Evolutionary conservation across 2,329 filamentous ascomycete species (phyloP).

Genomic region (Aulographum hederae): DNA sequence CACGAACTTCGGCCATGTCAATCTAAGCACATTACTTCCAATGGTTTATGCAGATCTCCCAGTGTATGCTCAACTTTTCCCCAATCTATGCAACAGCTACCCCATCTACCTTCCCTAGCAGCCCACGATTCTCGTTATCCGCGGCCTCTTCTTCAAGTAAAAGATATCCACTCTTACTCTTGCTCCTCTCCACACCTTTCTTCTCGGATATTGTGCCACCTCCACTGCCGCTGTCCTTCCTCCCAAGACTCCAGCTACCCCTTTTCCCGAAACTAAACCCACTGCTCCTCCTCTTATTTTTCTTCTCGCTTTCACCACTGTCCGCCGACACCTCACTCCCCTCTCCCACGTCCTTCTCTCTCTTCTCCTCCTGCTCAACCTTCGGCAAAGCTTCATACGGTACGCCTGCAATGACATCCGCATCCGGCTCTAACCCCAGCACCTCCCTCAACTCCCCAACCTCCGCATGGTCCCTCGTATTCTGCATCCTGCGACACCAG

Average conservation of each 20-base stretch:
- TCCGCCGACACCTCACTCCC: background rate
- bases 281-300: background rate
- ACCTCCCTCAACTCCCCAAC: slow-evolving; percentile 46
- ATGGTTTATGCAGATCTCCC: background rate
- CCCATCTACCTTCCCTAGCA: background rate
- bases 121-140: background rate
- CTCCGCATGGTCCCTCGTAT: slow-evolving; percentile 61
- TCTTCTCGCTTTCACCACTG: background rate
- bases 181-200: no score
- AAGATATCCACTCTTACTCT: background rate
- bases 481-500: slow-evolving; percentile 72
- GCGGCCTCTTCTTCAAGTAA: background rate
- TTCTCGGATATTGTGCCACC: background rate
- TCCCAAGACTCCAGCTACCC: background rate
- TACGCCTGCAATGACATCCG: background rate
- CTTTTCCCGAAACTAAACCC: background rate
- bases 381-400: background rate
- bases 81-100: background rate
- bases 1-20: no score
- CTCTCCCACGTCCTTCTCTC: no score
- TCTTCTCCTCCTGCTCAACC: background rate
- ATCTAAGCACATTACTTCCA: no score
- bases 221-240: background rate
- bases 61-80: background rate
- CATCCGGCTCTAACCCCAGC: slow-evolving; percentile 31